These are phyloP conservation scores for Globisporangium takayamanum DNA, from an alignment of 352 stramenopile species.

Conservation along the genomic window DNA sequence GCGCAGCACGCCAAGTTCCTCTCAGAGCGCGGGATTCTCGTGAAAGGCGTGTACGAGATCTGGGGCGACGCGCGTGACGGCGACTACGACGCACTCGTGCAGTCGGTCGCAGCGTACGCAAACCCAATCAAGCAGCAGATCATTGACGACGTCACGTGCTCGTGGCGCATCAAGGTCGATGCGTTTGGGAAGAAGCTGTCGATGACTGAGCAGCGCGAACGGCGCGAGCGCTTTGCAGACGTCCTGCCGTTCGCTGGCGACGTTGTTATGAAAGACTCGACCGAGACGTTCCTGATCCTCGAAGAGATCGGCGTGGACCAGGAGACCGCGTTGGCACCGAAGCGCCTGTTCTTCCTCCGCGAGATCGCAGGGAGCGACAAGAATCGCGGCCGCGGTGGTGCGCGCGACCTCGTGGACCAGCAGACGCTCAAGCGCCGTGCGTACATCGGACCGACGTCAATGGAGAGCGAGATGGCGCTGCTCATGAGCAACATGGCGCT, in stretches of 20 bases:
- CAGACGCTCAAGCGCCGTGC: constrained; percentile 92
- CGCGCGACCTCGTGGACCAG: constrained; percentile 76
- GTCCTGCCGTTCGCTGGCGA: constrained; percentile 60
- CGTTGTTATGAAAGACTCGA: constrained; percentile 59
- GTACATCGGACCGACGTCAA: constrained; percentile 96
- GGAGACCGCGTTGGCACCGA: constrained; percentile 28
- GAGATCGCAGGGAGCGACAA: constrained; percentile 65
- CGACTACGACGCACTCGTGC: constrained; percentile 48
- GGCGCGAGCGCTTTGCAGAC: constrained; percentile 42
- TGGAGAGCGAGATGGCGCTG: constrained; percentile 96
- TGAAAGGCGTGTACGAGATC: constrained; percentile 81
- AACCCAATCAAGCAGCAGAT: constrained; percentile 38
- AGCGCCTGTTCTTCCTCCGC: constrained; percentile 68
- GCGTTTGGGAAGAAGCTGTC: constrained; percentile 79
- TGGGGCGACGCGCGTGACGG: constrained; percentile 37
- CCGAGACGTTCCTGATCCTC: constrained; percentile 69
- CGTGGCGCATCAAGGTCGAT: constrained; percentile 74
- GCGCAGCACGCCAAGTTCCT: constrained; percentile 65
- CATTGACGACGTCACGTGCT: constrained; percentile 32
- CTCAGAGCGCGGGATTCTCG: constrained; percentile 66
- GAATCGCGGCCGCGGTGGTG: constrained; percentile 61
- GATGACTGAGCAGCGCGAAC: constrained; percentile 51
- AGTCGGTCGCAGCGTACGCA: constrained; percentile 28
- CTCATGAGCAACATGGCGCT: constrained; percentile 92
- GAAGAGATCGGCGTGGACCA: constrained; percentile 67